Base-by-base conservation (phyloP, 2,329 filamentous ascomycete species). In the Emmonsia crescens region DNA sequence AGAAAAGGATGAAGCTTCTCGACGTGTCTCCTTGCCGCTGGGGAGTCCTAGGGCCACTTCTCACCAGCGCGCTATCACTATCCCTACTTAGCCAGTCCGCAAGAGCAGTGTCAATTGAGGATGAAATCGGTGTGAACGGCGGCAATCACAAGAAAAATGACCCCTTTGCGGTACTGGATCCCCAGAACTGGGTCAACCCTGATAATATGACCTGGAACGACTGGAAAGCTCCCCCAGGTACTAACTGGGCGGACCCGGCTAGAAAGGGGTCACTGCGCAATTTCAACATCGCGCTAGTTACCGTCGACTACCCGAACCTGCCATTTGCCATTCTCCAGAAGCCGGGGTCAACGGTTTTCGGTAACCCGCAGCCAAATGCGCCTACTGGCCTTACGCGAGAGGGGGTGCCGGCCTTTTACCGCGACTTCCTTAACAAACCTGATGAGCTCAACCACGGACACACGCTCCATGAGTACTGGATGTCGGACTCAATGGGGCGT, bases 401-500 rank as follows among this genome's bases (percentile, higher is more conserved):
- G n/a, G 56, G 51, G 6, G 64, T 66, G 19, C 59, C 61, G 2
- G 9, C 55, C 5, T 66, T 64, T 58, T 66, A 66, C 59, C 63
- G 46, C 31, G 64, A 66, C 44, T 64, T 66, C 51, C 59, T 66
- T 14, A 66, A 66, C 60, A 64, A 63, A 60, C 64, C 64, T 6
- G 42, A 33, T n/a, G 55, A 66, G 51, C 48, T 64, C 38, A 66
- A 66, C 29, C 48, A 44, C 31, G 63, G 63, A 29, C 64, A 64
- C 33, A 66, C 64, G 5, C 63, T 66, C 29, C 64, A 66, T 59
- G 64, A 66, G 42, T 66, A 66, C 57, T 66, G 63, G 64, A 66
- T 66, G 64, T 58, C 58, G 9, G 64, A 66, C 29, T 66, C 64
- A 24, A 62, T 61, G 44, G 64, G 64, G 31, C 63, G 61, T 21